Evolutionary conservation across 176 grass and related monocot species (phyloP).

Genomic region (Musa troglodytarum): DNA sequence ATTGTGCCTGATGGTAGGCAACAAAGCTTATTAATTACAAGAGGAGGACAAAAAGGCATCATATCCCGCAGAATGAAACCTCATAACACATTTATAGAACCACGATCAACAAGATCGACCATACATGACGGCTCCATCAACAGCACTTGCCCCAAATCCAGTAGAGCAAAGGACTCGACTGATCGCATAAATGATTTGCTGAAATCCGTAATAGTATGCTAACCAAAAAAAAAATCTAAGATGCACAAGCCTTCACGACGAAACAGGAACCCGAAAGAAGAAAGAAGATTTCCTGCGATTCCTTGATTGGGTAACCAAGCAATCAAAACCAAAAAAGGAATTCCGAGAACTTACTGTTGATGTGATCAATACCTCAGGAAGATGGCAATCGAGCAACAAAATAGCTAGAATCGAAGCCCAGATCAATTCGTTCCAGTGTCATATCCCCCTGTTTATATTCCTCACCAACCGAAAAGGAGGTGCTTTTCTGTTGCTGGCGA

Average conservation of each 20-base stretch:
- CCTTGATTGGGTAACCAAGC: no score
- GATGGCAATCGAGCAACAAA: neutral
- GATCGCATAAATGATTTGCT: neutral
- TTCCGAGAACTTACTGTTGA: neutral
- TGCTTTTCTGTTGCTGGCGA: neutral
- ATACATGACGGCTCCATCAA: no score
- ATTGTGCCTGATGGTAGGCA: no score
- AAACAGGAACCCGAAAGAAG: no score
- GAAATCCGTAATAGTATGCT: neutral
- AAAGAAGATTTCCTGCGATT: no score
- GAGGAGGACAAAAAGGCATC: neutral
- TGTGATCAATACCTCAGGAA: neutral
- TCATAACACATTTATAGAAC: neutral
- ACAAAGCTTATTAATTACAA: neutral
- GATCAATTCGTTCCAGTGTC: neutral
- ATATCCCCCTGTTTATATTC: neutral
- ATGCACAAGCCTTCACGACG: neutral
- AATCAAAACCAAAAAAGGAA: neutral
- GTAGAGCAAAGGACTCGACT: neutral
- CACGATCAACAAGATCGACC: neutral
- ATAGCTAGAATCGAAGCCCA: neutral
- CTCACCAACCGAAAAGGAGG: neutral
- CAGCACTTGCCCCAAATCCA: neutral
- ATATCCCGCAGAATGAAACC: neutral
- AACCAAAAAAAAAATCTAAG: neutral